These are phyloP conservation scores for Blastomyces gilchristii DNA, from an alignment of 2,329 filamentous ascomycete species.

Conservation along the genomic window DNA sequence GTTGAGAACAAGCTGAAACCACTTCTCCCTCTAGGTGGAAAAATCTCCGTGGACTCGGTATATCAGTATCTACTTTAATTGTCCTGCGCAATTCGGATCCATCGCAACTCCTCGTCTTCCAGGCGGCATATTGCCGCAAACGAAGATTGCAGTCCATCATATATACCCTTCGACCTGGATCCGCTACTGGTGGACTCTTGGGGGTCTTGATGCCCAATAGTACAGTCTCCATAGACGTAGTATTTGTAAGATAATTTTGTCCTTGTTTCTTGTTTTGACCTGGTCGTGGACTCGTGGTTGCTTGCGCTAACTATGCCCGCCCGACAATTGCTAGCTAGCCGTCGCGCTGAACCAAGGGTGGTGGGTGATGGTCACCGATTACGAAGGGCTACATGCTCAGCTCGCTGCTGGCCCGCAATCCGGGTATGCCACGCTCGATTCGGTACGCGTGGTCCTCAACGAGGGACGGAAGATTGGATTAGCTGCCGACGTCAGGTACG, in stretches of 20 bases:
- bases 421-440: too few species aligned
- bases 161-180: slow-evolving; percentile 27
- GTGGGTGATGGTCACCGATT: too few species aligned
- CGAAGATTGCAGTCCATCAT: slow-evolving; percentile 22
- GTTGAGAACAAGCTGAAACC: background rate
- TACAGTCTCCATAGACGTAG: slow-evolving; percentile 26
- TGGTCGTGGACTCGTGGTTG: background rate
- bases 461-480: too few species aligned
- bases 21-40: background rate
- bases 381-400: too few species aligned
- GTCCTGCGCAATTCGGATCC: slow-evolving; percentile 26
- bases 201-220: slow-evolving; percentile 7
- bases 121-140: slow-evolving; percentile 26
- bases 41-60: slow-evolving; percentile 17
- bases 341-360: too few species aligned
- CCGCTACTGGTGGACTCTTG: slow-evolving; percentile 30
- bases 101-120: slow-evolving; percentile 34
- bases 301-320: too few species aligned
- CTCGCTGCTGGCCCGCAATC: too few species aligned
- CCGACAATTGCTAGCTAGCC: too few species aligned
- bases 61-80: slow-evolving; percentile 36
- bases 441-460: too few species aligned
- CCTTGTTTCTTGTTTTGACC: too few species aligned
- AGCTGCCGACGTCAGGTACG: too few species aligned
- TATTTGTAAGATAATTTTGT: slow-evolving; percentile 20